Conservation (phyloP, 495 filamentous ascomycete genomes). For the Penicillium malachiteum region DNA sequence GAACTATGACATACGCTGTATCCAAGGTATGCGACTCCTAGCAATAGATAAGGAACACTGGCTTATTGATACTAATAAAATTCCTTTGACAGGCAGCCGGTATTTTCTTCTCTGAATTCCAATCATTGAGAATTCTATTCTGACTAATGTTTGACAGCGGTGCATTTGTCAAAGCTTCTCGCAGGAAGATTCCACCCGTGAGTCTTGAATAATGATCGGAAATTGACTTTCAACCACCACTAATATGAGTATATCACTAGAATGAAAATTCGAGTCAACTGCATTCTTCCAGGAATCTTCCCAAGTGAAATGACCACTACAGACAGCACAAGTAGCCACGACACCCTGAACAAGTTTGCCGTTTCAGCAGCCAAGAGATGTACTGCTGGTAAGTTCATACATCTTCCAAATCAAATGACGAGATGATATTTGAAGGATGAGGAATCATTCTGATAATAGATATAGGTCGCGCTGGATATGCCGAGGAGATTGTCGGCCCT, state of each 20-base stretch:
- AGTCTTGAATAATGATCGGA: background rate
- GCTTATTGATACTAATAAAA: too few relatives aligned
- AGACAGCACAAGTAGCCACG: conserved; percentile 8
- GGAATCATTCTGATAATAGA: too few relatives aligned
- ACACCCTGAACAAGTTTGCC: conserved; percentile 7
- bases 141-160: conserved; percentile 1
- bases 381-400: conserved; percentile 2
- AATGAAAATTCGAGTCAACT: conserved; percentile 40
- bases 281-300: conserved; percentile 48
- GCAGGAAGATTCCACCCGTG: conserved; percentile 20
- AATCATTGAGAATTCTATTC: conserved; percentile 1
- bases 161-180: conserved; percentile 20
- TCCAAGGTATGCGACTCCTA: background rate
- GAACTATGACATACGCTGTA: conserved; percentile 14
- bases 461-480: conserved; percentile 4
- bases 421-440: too few relatives aligned
- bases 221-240: background rate
- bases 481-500: conserved; percentile 10
- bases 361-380: conserved; percentile 8
- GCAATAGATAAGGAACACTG: too few relatives aligned
- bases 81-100: too few relatives aligned
- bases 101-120: conserved; percentile 5
- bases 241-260: background rate
- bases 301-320: conserved; percentile 25
- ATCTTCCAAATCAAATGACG: too few relatives aligned